Conservation (phyloP, 306 rosid genomes). For the Fagus crenata region DNA sequence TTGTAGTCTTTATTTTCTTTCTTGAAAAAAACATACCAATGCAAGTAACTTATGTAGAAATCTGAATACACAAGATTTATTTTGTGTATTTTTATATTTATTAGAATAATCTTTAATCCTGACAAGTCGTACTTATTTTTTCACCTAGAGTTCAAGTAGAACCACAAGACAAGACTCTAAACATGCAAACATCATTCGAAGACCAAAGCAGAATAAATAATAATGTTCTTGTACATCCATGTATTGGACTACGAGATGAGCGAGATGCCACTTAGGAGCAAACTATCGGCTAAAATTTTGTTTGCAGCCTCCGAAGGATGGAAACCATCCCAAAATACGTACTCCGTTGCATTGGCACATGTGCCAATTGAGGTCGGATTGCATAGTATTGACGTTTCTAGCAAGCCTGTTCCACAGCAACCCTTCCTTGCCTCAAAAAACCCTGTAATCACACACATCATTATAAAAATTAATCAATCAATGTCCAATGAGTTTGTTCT, state of each 20-base stretch:
- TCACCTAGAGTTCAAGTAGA: too few relatives aligned
- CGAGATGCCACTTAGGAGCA: constrained; percentile 47
- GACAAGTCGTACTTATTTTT: too few relatives aligned
- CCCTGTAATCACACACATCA: constrained; percentile 40
- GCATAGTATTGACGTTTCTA: constrained; percentile 65
- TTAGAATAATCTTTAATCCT: too few relatives aligned
- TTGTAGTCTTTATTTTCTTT: neutral
- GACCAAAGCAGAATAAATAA: too few relatives aligned
- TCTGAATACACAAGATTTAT: too few relatives aligned
- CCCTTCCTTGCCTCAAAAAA: constrained; percentile 63
- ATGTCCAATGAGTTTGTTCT: neutral
- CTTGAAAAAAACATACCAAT: neutral
- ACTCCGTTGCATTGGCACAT: constrained; percentile 69
- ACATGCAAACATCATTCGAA: too few relatives aligned
- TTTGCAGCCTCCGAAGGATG: constrained; percentile 73
- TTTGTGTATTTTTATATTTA: too few relatives aligned
- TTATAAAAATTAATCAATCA: neutral
- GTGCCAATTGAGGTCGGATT: constrained; percentile 54
- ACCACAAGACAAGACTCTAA: too few relatives aligned
- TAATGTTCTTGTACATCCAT: too few relatives aligned
- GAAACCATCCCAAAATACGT: constrained; percentile 77
- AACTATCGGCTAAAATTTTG: constrained; percentile 37
- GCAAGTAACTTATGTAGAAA: neutral
- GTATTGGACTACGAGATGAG: constrained; percentile 44
- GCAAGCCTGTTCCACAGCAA: constrained; percentile 71